Evolutionary conservation across 169 alveolate species (phyloP).

Genomic region (Amoebophrya sp.): DNA sequence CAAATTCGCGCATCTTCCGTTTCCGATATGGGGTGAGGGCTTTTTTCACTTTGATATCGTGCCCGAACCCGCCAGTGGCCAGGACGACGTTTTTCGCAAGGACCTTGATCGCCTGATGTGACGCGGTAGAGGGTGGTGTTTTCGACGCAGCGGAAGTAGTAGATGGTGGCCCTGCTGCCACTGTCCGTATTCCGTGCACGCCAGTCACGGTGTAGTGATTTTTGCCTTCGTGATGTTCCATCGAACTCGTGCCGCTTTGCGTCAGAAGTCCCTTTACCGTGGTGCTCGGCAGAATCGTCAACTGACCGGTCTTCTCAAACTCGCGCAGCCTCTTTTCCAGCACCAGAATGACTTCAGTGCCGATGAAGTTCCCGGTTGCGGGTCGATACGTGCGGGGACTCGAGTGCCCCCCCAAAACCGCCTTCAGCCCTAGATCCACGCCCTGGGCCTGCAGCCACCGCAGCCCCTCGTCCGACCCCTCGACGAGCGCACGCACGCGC

Average conservation of each 20-base stretch:
- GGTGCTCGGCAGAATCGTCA: neutral
- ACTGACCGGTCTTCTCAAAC: neutral
- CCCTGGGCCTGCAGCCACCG: neutral
- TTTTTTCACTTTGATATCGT: no score
- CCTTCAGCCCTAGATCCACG: slow-evolving; percentile 6
- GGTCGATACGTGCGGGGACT: slow-evolving; percentile 23
- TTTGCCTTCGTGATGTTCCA: no score
- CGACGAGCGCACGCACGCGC: neutral
- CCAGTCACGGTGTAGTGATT: neutral
- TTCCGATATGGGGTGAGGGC: no score
- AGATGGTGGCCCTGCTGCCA: no score
- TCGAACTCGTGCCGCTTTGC: no score
- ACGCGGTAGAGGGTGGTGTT: no score
- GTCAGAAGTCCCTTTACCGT: neutral
- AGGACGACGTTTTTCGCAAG: slow-evolving; percentile 39
- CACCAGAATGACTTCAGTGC: neutral
- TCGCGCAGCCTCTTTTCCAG: neutral
- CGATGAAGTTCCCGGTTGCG: neutral
- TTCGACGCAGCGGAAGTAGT: no score
- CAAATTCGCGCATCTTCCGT: no score
- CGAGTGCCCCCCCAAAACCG: slow-evolving; percentile 31
- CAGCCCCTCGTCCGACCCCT: neutral
- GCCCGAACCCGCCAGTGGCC: slow-evolving; percentile 56
- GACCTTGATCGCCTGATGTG: no score
- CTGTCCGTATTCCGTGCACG: no score